Percentiles rank a stretch among this genome's conserved stretches.
Evolutionary conservation across 306 rosid genomes (phyloP).

Genomic region (Sechiopsis laciniata): DNA sequence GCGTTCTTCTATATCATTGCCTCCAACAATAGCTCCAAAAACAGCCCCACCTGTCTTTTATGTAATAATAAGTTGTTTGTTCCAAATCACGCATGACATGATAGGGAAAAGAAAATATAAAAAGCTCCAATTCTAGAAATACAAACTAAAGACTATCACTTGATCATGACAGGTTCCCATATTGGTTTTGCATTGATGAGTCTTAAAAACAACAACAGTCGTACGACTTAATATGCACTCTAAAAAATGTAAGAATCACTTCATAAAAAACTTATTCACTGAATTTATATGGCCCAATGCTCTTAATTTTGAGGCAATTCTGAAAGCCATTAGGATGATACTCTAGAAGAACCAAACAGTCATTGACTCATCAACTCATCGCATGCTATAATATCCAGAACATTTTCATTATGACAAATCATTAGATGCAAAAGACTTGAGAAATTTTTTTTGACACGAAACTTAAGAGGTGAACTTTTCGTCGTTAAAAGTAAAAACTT

Average conservation of each 20-base stretch:
- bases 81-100: constrained; percentile 17
- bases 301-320: not conserved
- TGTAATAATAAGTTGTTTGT: constrained; percentile 6
- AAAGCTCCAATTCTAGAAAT: not conserved
- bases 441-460: not conserved
- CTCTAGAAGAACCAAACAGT: not conserved
- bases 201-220: not conserved
- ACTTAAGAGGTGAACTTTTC: not conserved
- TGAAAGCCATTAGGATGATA: not conserved
- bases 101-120: not conserved
- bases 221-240: not conserved
- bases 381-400: not conserved
- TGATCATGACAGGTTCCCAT: not conserved
- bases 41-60: constrained; percentile 61
- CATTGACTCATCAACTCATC: not conserved
- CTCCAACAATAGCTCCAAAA: constrained; percentile 94
- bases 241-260: not conserved
- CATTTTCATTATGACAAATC: not conserved
- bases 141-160: constrained; percentile 14
- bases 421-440: not conserved
- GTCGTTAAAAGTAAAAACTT: not conserved
- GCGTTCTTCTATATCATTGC: constrained; percentile 64
- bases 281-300: not conserved
- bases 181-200: not conserved
- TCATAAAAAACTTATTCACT: not conserved